Conservation (phyloP, 441 rosid species). For the Populus hybrid region DNA sequence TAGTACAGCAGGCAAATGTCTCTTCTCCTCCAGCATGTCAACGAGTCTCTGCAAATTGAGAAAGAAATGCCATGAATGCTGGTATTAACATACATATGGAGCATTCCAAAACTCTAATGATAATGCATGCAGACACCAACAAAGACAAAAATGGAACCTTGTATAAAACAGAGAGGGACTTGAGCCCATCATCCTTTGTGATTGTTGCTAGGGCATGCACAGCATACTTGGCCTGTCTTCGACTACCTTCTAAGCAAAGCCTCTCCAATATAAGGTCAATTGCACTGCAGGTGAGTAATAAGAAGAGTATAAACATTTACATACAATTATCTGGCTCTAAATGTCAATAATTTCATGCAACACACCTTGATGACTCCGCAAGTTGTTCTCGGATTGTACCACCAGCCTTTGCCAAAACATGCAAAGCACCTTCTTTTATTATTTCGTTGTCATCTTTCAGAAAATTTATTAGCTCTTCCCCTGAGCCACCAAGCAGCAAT, state of each 20-base stretch:
- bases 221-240: constrained; percentile 97
- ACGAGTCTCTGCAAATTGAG: constrained; percentile 77
- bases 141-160: constrained; percentile 47
- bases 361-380: constrained; percentile 77
- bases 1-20: constrained; percentile 87
- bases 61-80: constrained; percentile 25
- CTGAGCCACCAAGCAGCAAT: constrained; percentile 73
- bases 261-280: constrained; percentile 89
- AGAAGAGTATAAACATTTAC: constrained; percentile 26
- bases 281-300: constrained; percentile 56
- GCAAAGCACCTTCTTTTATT: constrained; percentile 86
- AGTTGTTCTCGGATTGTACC: too few species aligned
- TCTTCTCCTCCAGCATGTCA: constrained; percentile 88
- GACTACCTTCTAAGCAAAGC: constrained; percentile 95
- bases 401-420: constrained; percentile 97
- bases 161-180: constrained; percentile 95
- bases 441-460: constrained; percentile 88
- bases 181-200: constrained; percentile 97
- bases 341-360: constrained; percentile 14
- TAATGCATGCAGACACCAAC: background rate
- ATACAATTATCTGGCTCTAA: constrained; percentile 2
- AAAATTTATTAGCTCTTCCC: constrained; percentile 74
- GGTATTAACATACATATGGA: constrained; percentile 1
- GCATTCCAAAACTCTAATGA: background rate
- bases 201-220: constrained; percentile 98